These are phyloP conservation scores for Gilbertella persicaria DNA, from an alignment of 371 early-diverging fungal species.

Conservation along the genomic window DNA sequence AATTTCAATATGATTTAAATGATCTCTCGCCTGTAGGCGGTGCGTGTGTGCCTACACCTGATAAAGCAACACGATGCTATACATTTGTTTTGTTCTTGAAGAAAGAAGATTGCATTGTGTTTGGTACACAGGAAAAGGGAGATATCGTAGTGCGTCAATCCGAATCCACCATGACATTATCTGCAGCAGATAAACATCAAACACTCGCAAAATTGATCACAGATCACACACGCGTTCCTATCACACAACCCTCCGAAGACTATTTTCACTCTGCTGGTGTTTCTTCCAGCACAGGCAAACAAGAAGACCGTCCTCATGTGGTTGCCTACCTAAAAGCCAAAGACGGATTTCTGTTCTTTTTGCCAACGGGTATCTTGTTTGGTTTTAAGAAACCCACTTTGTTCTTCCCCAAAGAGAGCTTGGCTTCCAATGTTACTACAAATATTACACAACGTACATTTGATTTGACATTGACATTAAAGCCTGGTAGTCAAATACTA, in stretches of 20 bases:
- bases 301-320: constrained; percentile 28
- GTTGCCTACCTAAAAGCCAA: constrained; percentile 47
- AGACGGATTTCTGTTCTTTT: constrained; percentile 54
- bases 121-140: constrained; percentile 40
- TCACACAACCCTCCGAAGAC: constrained; percentile 26
- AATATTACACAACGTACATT: constrained; percentile 59
- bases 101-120: constrained; percentile 41
- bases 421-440: constrained; percentile 41
- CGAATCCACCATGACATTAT: neutral
- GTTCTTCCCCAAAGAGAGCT: constrained; percentile 40
- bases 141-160: constrained; percentile 17
- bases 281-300: constrained; percentile 34
- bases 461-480: constrained; percentile 40
- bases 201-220: constrained; percentile 18
- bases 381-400: constrained; percentile 65
- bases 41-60: constrained; percentile 52
- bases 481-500: constrained; percentile 10
- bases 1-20: constrained; percentile 18
- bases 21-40: constrained; percentile 30
- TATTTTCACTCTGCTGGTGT: constrained; percentile 26
- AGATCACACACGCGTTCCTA: constrained; percentile 14
- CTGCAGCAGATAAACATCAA: constrained; percentile 13
- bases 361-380: constrained; percentile 58
- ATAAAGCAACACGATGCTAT: constrained; percentile 37
- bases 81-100: constrained; percentile 40